A percentile compares a stretch with the other conserved stretches of the same genome.
These are phyloP conservation scores for Bertia moriformis DNA, from an alignment of 2,329 filamentous ascomycete genomes.

Conservation along the genomic window DNA sequence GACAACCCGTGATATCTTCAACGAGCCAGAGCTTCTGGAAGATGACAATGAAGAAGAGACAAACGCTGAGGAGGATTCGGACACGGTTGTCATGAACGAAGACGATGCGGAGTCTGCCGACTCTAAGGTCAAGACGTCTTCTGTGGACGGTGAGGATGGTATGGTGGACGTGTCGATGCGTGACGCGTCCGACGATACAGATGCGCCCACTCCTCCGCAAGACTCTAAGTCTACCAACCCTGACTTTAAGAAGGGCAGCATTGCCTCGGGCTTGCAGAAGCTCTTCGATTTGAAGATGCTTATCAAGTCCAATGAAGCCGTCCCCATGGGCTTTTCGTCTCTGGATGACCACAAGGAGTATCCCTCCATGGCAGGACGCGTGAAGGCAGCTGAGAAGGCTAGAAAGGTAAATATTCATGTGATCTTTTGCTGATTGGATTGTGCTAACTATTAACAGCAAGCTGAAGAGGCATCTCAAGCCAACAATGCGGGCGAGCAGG, in stretches of 20 bases:
- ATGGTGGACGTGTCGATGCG: slow-evolving; percentile 77
- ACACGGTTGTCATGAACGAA: slow-evolving; percentile 22
- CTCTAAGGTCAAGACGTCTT: slow-evolving; percentile 59
- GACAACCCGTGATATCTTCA: slow-evolving; percentile 55
- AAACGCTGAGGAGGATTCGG: slow-evolving; percentile 45
- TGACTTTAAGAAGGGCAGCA: background rate
- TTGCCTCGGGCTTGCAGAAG: background rate
- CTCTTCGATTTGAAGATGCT: background rate
- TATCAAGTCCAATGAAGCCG: background rate
- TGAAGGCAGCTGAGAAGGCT: too few relatives aligned
- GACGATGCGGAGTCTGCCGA: slow-evolving; percentile 19
- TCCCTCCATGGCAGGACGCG: background rate
- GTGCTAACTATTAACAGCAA: too few relatives aligned
- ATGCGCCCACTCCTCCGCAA: background rate
- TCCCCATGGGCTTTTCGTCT: background rate
- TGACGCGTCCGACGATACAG: background rate
- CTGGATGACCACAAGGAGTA: background rate
- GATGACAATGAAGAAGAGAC: slow-evolving; percentile 27
- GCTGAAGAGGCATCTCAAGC: background rate
- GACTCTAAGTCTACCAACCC: background rate
- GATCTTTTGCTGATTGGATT: too few relatives aligned
- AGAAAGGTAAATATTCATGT: too few relatives aligned
- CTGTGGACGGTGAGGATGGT: slow-evolving; percentile 76
- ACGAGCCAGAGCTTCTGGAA: slow-evolving; percentile 23
- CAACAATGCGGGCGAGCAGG: too few relatives aligned